Conservation (phyloP, 768 basidiomycete genomes). For the Filobasidium floriforme region DNA sequence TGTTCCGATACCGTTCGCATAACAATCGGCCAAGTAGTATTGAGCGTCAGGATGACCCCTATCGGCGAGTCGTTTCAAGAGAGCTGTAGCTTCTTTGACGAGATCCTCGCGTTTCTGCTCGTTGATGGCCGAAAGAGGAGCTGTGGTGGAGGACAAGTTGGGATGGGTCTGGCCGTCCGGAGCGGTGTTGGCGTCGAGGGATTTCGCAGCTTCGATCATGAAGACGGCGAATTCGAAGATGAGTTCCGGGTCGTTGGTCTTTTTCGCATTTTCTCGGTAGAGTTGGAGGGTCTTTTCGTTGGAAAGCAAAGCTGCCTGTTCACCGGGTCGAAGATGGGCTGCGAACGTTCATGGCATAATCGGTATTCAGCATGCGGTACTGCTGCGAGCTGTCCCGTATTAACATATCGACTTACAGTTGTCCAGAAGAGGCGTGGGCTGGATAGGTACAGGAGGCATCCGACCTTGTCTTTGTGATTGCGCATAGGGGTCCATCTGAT, state of each 20-base stretch:
- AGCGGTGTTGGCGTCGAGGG: conserved; percentile 71
- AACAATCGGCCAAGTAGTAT: conserved; percentile 97
- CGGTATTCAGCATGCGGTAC: neutral
- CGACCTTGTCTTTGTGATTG: neutral
- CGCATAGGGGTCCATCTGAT: neutral
- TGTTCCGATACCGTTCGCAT: conserved; percentile 95
- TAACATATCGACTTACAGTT: conserved; percentile 34
- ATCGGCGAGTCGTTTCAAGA: conserved; percentile 86
- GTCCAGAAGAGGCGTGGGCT: conserved; percentile 34
- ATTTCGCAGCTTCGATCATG: conserved; percentile 95
- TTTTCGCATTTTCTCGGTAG: conserved; percentile 95
- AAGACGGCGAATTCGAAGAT: conserved; percentile 98
- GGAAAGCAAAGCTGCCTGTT: conserved; percentile 82
- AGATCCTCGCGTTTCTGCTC: conserved; percentile 59
- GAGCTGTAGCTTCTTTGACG: conserved; percentile 72
- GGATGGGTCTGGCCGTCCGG: conserved; percentile 41
- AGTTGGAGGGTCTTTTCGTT: conserved; percentile 94
- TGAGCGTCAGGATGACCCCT: conserved; percentile 89
- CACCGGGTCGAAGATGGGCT: conserved; percentile 82
- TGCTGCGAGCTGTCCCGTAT: neutral
- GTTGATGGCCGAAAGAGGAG: conserved; percentile 24
- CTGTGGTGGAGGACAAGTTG: conserved; percentile 21
- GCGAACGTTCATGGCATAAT: no score
- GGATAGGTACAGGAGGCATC: neutral
- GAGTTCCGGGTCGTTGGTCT: conserved; percentile 93